These are phyloP conservation scores for Globisporangium viniferum DNA, from an alignment of 352 stramenopile species.

Conservation along the genomic window DNA sequence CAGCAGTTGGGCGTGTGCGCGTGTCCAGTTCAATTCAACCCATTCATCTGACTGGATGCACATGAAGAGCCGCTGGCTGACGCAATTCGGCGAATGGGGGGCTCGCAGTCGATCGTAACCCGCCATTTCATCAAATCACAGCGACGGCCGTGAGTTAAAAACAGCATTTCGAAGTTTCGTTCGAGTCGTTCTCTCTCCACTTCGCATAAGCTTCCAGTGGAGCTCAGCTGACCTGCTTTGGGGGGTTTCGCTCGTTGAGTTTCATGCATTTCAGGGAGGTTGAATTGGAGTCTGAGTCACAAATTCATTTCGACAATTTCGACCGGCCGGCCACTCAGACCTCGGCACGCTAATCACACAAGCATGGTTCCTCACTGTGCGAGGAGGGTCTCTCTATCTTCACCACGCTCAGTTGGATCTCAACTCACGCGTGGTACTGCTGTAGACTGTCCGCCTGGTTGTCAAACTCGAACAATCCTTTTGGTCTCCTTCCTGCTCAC, in stretches of 20 bases:
- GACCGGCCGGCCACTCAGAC: too few species aligned
- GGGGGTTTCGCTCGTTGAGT: neutral
- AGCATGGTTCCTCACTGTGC: too few species aligned
- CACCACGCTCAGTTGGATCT: too few species aligned
- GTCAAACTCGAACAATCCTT: too few species aligned
- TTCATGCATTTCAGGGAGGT: neutral
- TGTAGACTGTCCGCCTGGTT: too few species aligned
- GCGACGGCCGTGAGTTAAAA: neutral
- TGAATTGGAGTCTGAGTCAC: too few species aligned
- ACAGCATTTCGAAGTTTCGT: neutral
- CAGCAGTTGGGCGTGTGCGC: neutral
- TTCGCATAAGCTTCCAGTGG: too few species aligned
- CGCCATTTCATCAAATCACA: neutral
- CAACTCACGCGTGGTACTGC: too few species aligned
- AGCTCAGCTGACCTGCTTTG: neutral
- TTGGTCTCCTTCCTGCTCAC: too few species aligned
- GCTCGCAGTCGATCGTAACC: too few species aligned
- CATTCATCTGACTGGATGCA: neutral
- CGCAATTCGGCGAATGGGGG: neutral
- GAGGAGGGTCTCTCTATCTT: too few species aligned
- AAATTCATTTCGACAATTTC: too few species aligned
- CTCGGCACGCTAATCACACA: neutral
- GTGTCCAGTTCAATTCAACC: neutral
- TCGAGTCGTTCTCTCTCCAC: neutral
- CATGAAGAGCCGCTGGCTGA: constrained; percentile 2